These are phyloP conservation scores for Falciphora oryzae DNA, from an alignment of 2,329 filamentous ascomycete species.

Conservation along the genomic window DNA sequence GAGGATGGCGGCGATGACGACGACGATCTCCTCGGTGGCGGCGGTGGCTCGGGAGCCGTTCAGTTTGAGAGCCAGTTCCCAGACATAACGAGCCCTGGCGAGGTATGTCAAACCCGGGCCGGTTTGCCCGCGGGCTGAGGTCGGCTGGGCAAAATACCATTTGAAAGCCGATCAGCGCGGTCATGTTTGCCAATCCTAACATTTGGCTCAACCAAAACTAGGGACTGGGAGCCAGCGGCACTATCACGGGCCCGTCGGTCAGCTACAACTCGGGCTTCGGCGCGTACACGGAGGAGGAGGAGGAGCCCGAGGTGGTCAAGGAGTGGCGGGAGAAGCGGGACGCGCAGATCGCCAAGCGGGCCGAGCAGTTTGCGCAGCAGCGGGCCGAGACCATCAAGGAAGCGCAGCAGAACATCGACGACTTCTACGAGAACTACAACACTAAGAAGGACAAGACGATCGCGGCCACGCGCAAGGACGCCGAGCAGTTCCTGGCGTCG, in stretches of 20 bases:
- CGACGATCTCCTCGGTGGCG: conserved; percentile 66
- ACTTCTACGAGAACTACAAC: conserved; percentile 99
- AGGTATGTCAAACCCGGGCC: conserved; percentile 42
- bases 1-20: conserved; percentile 64
- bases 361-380: conserved; percentile 74
- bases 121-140: background rate
- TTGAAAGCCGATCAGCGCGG: too few species aligned
- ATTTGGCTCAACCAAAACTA: conserved; percentile 23
- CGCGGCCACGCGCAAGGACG: conserved; percentile 81
- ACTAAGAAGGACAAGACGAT: conserved; percentile 94
- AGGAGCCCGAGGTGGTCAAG: conserved; percentile 82
- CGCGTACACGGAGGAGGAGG: conserved; percentile 57
- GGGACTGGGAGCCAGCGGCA: conserved; percentile 69
- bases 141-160: background rate
- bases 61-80: conserved; percentile 88
- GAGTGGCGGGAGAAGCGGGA: conserved; percentile 92
- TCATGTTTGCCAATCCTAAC: background rate
- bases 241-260: conserved; percentile 66
- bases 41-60: conserved; percentile 39
- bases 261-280: conserved; percentile 58
- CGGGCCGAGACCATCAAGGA: conserved; percentile 83
- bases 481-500: conserved; percentile 83
- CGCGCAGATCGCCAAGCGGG: conserved; percentile 73
- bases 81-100: conserved; percentile 61
- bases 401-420: conserved; percentile 90